phyloP scores from a whole-genome alignment of 768 basidiomycete genomes.

The Sporobolomyces roseus region DNA sequence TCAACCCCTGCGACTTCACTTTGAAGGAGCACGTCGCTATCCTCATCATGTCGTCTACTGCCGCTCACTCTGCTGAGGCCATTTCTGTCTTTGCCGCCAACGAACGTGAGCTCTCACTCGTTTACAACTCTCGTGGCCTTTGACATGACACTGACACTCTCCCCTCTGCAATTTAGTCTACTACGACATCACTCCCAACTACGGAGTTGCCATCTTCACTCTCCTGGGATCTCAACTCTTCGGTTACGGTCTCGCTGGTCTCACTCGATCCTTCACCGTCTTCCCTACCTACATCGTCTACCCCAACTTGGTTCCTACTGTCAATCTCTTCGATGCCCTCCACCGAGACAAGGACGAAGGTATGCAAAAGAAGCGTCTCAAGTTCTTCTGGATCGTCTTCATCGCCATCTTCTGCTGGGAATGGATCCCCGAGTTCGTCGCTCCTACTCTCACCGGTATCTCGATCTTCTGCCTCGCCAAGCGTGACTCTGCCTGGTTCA shows the following conservation, averaged over 20 bases:
- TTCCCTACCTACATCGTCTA: conserved; percentile 43
- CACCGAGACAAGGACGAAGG: conserved; percentile 45
- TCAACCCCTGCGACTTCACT: conserved; percentile 47
- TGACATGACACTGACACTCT: not conserved
- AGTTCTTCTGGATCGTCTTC: conserved; percentile 48
- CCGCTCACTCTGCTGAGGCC: conserved; percentile 14
- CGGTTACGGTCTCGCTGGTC: conserved; percentile 46
- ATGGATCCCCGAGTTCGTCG: conserved; percentile 41
- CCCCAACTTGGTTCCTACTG: conserved; percentile 30
- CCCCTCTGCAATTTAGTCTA: conserved; percentile 6
- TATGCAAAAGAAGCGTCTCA: conserved; percentile 44
- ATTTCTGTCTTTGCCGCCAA: conserved; percentile 30
- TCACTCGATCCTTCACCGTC: conserved; percentile 44
- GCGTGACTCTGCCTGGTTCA: conserved; percentile 46
- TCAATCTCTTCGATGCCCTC: conserved; percentile 46
- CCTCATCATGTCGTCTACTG: conserved; percentile 31
- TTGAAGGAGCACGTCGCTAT: conserved; percentile 45
- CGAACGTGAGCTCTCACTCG: conserved; percentile 7
- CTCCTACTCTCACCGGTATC: conserved; percentile 42
- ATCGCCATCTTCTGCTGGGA: conserved; percentile 43
- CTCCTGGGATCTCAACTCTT: conserved; percentile 46
- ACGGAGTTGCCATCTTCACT: conserved; percentile 44
- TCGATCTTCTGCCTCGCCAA: conserved; percentile 50
- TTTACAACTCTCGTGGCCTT: not conserved
- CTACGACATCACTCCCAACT: conserved; percentile 45